Conservation (phyloP, 225 moss, liverwort and hornwort genomes). For the Pseudisothecium myosuroides region DNA sequence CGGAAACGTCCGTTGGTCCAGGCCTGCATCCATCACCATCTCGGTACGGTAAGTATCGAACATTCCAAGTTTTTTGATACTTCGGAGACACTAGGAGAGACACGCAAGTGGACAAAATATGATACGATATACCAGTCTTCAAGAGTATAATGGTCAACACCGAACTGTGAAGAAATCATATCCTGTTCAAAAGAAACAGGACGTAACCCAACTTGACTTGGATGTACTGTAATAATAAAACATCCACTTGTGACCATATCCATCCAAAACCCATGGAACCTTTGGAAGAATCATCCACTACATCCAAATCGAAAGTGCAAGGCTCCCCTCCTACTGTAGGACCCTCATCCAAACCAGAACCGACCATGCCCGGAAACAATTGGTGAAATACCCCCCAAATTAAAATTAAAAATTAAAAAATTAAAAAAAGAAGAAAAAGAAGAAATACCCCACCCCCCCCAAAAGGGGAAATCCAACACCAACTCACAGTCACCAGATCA, state of each 20-base stretch:
- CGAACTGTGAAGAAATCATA: not conserved
- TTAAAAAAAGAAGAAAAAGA: too few relatives aligned
- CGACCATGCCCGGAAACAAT: not conserved
- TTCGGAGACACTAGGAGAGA: not conserved
- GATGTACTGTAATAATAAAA: not conserved
- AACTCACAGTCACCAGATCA: not conserved
- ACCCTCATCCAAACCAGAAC: not conserved
- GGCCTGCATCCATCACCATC: constrained; percentile 6
- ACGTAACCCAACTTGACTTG: not conserved
- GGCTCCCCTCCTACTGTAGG: not conserved
- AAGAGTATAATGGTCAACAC: not conserved
- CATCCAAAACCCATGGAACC: not conserved
- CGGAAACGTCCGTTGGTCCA: constrained; percentile 41
- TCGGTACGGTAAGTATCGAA: not conserved
- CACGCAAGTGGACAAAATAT: not conserved
- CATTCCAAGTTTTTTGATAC: not conserved
- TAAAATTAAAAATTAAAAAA: too few relatives aligned
- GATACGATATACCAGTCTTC: not conserved
- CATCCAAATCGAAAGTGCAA: not conserved
- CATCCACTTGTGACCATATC: not conserved
- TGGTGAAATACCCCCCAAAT: not conserved
- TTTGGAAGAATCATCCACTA: not conserved
- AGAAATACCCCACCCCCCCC: too few relatives aligned
- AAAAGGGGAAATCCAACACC: not conserved
- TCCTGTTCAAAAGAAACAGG: not conserved